Evolutionary conservation across 2,329 filamentous ascomycete genomes (phyloP).

Genomic region (Chalara sp.): DNA sequence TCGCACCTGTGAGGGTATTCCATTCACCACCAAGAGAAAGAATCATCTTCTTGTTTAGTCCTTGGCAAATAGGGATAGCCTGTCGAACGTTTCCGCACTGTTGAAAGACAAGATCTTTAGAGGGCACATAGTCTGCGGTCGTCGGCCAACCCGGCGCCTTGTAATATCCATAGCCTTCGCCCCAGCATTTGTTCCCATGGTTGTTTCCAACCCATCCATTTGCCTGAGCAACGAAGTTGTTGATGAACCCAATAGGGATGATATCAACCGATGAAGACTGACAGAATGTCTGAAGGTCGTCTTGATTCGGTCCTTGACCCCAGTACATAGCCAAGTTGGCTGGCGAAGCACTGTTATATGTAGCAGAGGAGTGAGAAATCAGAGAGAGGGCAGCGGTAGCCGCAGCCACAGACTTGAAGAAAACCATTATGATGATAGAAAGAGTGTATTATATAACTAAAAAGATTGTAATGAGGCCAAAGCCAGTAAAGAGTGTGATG

Average conservation of each 20-base stretch:
- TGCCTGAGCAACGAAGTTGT: slow-evolving; percentile 35
- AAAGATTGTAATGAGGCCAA: slow-evolving; percentile 24
- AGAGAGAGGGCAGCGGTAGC: slow-evolving; percentile 21
- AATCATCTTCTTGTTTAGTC: slow-evolving; percentile 32
- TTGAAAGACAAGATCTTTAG: slow-evolving; percentile 27
- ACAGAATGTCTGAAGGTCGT: slow-evolving; percentile 32
- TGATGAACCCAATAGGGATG: slow-evolving; percentile 36
- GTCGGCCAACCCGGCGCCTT: neutral
- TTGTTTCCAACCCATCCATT: slow-evolving; percentile 31
- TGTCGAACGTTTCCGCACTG: slow-evolving; percentile 30
- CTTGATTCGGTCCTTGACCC: slow-evolving; percentile 34
- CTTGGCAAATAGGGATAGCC: slow-evolving; percentile 34
- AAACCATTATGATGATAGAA: slow-evolving; percentile 23
- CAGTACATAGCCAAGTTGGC: slow-evolving; percentile 38
- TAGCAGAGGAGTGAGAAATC: slow-evolving; percentile 15
- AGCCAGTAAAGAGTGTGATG: slow-evolving; percentile 22
- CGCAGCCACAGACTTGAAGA: slow-evolving; percentile 17
- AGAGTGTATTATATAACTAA: slow-evolving; percentile 10
- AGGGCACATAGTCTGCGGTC: slow-evolving; percentile 21
- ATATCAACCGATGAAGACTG: slow-evolving; percentile 33
- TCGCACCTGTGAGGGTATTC: slow-evolving; percentile 5
- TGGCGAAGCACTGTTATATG: slow-evolving; percentile 28
- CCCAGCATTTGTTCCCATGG: slow-evolving; percentile 36
- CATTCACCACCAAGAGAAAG: slow-evolving; percentile 32
- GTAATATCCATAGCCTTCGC: neutral